Base-by-base conservation (phyloP, 495 filamentous ascomycete genomes). In the Hypomontagnella submonticulosa region DNA sequence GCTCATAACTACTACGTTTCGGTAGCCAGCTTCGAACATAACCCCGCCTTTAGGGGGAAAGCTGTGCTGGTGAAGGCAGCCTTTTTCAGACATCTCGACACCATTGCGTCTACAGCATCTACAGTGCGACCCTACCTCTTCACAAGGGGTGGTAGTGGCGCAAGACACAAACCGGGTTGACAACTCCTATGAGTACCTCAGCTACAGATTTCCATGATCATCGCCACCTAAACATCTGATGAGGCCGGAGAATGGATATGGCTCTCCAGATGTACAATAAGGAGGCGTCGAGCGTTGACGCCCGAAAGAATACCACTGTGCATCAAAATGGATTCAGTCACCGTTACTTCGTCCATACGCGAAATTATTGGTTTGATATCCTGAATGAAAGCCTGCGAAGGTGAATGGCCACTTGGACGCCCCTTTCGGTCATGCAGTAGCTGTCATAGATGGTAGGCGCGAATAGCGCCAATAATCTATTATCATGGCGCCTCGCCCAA, bases 111-210 rank as follows among this genome's bases (percentile, higher is more conserved):
- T 47, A 11, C 15, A 42, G 40, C 52, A 16, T 36, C 20, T 51
- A 30, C 42, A 15, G 33, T 48, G 47, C 53, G 40, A 57, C 53
- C 58, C 53, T 49, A 49, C 41, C 20, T 30, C 40, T 36, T 61
- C 8, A 3, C 34, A 30, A 37, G 43, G 46, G 20, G 42, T 44
- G 23, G 41, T 33, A 40, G 16, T 38, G 13, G 36, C 15, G 34
- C 13, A 41, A 48, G 13, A 32, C 20, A 23, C 30, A 61, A 41
- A 50, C 63, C 50, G 12, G 51, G 57, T 47, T 61, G 37, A 13
- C 13, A 6, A 42, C 37, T 48, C 27, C 51, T 52, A 36, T 6
- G 40, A 47, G 19, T 18, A 27, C 42, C 47, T 56, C 23, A 11
- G 27, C 30, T 58, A 30, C 48, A n/a, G 36, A 59, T 15, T 33